Base-by-base conservation (phyloP, 2,329 filamentous ascomycete species). In the Mycosphaerelloides madeirae region DNA sequence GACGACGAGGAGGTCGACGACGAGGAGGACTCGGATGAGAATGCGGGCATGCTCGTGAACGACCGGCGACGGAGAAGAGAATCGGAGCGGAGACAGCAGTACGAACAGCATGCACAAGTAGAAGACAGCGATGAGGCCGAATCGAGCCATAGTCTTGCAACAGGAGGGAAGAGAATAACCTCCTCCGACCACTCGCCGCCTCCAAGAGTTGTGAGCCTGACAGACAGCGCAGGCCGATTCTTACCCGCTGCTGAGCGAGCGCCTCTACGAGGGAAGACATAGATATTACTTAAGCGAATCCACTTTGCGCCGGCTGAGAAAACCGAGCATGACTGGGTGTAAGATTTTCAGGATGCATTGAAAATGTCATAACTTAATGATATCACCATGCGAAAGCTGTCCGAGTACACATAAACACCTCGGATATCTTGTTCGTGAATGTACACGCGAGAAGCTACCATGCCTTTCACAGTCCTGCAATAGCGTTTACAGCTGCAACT, bases 1-100 rank as follows among this genome's bases (percentile, higher is more conserved):
- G 55, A 75, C 75, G 47, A 74, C 71, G 49, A 85, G 83, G 80
- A 60, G 45, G 70, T 75, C 50, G 82, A 58, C 81, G n/a, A 25
- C 5, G 22, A 25, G 22, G 68, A 71, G 72, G 55, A 75, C 75
- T 46, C 74, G 72, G 49, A 85, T 83, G 80, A 60, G 48, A 32
- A 45, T 11, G 48, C 52, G 14, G 53, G 47, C n/a, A 56, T 59
- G 56, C 31, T 56, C 13, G 38, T 44, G 16, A 43, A 42, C 25
- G 34, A 43, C 38, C 8, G 48, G 36, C 14, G 41, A 41, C 19
- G 48, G 42, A 6, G 29, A n/a, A 40, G 33, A 22, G 43, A 39
- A 37, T 36, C 40, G 13, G 43, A 45, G 20, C 43, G 43, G 19
- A 35, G 37, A 35, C 20, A 37, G 16, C 43, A 59, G 52, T 47